Conservation (phyloP, 176 grass and related monocot genomes). For the Guadua angustifolia region DNA sequence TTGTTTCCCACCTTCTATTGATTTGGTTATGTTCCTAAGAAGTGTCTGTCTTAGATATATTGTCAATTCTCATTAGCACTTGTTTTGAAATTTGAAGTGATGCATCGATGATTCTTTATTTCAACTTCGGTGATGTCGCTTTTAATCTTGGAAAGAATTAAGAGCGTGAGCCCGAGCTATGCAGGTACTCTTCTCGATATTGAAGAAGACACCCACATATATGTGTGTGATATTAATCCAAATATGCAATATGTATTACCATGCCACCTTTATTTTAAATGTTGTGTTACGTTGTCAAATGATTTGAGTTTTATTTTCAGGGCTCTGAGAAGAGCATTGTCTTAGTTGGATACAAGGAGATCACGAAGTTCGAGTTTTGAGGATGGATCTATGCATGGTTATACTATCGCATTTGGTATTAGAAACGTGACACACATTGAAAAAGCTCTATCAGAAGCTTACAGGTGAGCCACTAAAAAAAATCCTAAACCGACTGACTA, state of each 20-base stretch:
- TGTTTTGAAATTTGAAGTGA: not conserved
- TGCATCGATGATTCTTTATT: constrained; percentile 16
- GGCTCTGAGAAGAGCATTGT: constrained; percentile 54
- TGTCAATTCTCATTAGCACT: not conserved
- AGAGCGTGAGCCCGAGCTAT: constrained; percentile 65
- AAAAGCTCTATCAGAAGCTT: constrained; percentile 83
- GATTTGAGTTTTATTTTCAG: constrained; percentile 44
- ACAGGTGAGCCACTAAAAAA: constrained; percentile 55
- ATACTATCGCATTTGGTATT: constrained; percentile 93
- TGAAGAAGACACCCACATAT: constrained; percentile 87
- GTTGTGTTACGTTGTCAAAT: not conserved
- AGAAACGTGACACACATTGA: constrained; percentile 97
- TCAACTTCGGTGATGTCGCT: constrained; percentile 72
- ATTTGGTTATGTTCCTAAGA: constrained; percentile 1
- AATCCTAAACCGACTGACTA: not conserved
- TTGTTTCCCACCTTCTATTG: not conserved
- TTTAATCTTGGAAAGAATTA: constrained; percentile 83
- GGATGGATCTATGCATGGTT: constrained; percentile 89
- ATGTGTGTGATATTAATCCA: constrained; percentile 89
- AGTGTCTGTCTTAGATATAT: not conserved
- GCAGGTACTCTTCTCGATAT: constrained; percentile 55
- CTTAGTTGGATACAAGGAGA: constrained; percentile 89
- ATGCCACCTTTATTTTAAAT: constrained; percentile 25
- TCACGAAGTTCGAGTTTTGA: constrained; percentile 90
- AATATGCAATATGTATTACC: constrained; percentile 50